Conservation (phyloP, 306 rosid species). For the Cucurbita pepo region DNA sequence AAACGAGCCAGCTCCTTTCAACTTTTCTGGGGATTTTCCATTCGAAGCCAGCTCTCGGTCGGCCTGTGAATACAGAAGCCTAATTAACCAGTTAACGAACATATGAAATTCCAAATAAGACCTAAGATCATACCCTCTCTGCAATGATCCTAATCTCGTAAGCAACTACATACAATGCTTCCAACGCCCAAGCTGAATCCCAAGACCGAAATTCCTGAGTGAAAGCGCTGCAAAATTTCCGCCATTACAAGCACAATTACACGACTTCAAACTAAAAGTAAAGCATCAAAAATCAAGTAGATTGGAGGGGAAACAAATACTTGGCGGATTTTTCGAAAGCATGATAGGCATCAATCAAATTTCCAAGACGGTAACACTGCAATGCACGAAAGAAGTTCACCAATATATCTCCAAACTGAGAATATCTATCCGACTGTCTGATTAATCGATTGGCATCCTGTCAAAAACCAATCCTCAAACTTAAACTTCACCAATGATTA, state of each 20-base stretch:
- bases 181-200: conserved; percentile 95
- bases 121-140: conserved; percentile 40
- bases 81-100: neutral
- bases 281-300: neutral
- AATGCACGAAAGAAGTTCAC: conserved; percentile 64
- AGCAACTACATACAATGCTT: conserved; percentile 57
- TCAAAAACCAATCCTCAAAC: neutral
- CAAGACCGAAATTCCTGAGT: conserved; percentile 91
- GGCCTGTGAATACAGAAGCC: conserved; percentile 25
- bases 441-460: conserved; percentile 54
- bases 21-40: conserved; percentile 81
- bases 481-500: neutral
- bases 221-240: conserved; percentile 53
- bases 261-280: neutral
- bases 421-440: conserved; percentile 49
- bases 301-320: conserved; percentile 10
- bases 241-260: neutral
- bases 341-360: conserved; percentile 50
- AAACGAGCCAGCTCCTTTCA: conserved; percentile 92
- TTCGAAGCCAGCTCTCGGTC: conserved; percentile 59
- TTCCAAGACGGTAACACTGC: conserved; percentile 36
- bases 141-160: conserved; percentile 90
- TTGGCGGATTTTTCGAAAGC: conserved; percentile 75
- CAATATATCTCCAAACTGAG: conserved; percentile 46
- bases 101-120: neutral